Evolutionary conservation across 202 grass and related monocot genomes (phyloP), one percentile per base, ranked within the genome.

Genomic region (Digitaria exilis): DNA sequence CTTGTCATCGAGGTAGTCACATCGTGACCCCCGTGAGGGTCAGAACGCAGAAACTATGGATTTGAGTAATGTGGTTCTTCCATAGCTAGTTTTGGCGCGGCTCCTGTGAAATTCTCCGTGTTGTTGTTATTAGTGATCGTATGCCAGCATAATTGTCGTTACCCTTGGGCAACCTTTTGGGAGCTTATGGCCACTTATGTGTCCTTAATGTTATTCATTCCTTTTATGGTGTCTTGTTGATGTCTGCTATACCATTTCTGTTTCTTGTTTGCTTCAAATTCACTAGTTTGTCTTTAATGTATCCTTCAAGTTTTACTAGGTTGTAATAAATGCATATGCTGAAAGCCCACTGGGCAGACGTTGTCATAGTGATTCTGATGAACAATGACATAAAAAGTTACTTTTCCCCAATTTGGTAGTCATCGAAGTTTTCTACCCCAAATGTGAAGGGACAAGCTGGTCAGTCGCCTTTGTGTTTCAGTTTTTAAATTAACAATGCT

Each of bases 31-130:
- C 41, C 9, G 50, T 16, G 61, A 83, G 66, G 28, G 75, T 76
- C 58, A 41, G 72, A 24, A 17, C 16, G 26, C 55, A 3, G 0
- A 60, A 75, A 56, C 28, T 59, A 4, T 22, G 41, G 18, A 52
- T 66, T 79, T 26, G 26, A 49, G 59, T 74, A 90, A 83, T 86
- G 84, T 69, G 81, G 84, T 73, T 90, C 79, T 31, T 83, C 42
- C 73, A 6, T 59, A 67, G 49, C 73, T 63, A 7, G 63, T 57
- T 73, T 77, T 41, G 22, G 43, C 68, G 12, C 44, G 8, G 28
- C 37, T 19, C 73, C 42, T 3, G 0, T 7, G 18, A 9, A 72
- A 32, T 73, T 81, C 41, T 31, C 29, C 5, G 0, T 51, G 57
- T 17, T 41, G 9, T 21, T 18, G 18, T 45, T 82, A 25, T 17